Base-by-base conservation (phyloP, 2,329 filamentous ascomycete genomes). In the Apiospora hydei region DNA sequence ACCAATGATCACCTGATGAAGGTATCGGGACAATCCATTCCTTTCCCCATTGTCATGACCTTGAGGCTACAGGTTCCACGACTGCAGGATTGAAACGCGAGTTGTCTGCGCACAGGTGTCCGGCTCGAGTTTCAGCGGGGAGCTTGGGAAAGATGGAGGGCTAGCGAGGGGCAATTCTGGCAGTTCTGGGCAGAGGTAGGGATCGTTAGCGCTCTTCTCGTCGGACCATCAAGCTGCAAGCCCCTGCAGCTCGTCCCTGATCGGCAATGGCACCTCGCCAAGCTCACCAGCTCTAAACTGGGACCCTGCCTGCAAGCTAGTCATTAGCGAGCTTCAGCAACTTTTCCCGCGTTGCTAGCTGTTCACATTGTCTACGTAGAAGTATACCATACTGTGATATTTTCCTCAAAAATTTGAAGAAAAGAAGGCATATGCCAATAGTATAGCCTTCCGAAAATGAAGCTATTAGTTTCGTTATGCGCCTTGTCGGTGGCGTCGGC, bases 401-500 rank as follows among this genome's bases (percentile, higher is more conserved):
- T 38, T 34, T 21, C n/a, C 4, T 16, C 3, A 1, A 13, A 41
- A 13, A 1, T 10, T 38, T 4, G 11, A 3, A 38, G 7, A n/a
- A 11, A 49, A 24, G n/a, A 41, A 14, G 34, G n/a, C 14, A 64
- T 10, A 64, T 4, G 21, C 14, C 18, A 41, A 14, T 1, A 64
- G 0, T n/a, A 14, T 41, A n/a, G 6, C 5, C 2, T n/a, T 14
- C n/a, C 21, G 3, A 64, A 64, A 24, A 64, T 64, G 57, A 64
- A 41, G 34, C 3, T 47, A 26, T 73, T 44, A 24, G 70, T 70
- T 72, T 41, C 71, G 13, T 18, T 76, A 5, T 70, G 71, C 26
- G n/a, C 71, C 46, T 72, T 70, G 49, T 49, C 73, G 18, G 49
- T 76, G 46, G 30, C 71, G 44, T 66, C 69, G n/a, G 61, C 69